Base-by-base conservation (phyloP, 139 green algal species). In the Pycnococcus provasolii region DNA sequence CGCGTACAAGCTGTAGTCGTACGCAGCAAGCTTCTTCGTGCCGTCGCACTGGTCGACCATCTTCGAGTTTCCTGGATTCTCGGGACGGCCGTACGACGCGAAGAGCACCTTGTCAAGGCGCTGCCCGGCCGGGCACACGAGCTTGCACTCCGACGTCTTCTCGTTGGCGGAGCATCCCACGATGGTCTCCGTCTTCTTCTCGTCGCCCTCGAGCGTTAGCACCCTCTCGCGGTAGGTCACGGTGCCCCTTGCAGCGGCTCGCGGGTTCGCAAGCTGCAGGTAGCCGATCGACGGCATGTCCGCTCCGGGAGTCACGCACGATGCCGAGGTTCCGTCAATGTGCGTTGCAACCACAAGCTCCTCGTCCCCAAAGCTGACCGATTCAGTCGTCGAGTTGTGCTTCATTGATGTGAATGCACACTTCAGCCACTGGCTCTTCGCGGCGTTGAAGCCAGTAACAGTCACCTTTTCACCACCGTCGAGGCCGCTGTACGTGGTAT, bases 71-170 rank as follows among this genome's bases (percentile, higher is more conserved):
- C 62, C 62, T 15, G 50, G 48, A 47, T 64, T 39, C 3, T n/a
- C n/a, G 9, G 68, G 68, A 4, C 46, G 51, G 43, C 68, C 68
- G 7, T 58, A 75, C n/a, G 26, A 58, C 6, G 68, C 68, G 45
- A 75, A 75, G 4, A 65, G 45, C 5, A 75, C 60, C 41, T 64
- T 40, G 60, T 75, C 68, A 3, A 75, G 47, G 62, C 68, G 62
- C 59, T 69, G 7, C 43, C 68, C 68, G 37, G 43, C 45, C 13
- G 68, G 60, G 68, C 68, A 75, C 4, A 54, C 45, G 9, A 75
- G 52, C 6, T 41, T 69, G 8, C 15, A 59, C 58, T 42, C 7
- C 50, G 11, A 11, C 40, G 45, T 7, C 39, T 69, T 11, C 7
- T 67, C 55, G 54, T 75, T 58, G 8, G 46, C 68, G 4, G 9